These are phyloP conservation scores for Hyaloscypha variabilis DNA, from an alignment of 495 filamentous ascomycete genomes.

Conservation along the genomic window DNA sequence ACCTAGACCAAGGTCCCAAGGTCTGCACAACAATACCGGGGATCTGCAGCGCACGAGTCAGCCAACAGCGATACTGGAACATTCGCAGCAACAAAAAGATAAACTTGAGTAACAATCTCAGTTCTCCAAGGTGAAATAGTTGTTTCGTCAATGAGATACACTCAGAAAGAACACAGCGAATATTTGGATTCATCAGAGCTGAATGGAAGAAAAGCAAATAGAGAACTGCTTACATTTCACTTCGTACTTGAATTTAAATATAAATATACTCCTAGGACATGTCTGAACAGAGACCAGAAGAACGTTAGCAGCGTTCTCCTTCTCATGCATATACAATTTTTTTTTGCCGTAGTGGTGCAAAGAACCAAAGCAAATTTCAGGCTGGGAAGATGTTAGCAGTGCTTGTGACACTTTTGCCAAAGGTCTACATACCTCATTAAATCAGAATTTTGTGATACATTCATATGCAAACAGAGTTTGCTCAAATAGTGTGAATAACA, in stretches of 20 bases:
- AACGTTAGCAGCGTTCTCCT: slow-evolving; percentile 21
- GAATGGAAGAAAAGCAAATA: slow-evolving; percentile 7
- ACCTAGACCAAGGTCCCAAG: not conserved
- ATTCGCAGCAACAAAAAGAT: not conserved
- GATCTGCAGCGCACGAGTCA: not conserved
- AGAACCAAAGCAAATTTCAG: slow-evolving; percentile 33
- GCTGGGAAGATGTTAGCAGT: slow-evolving; percentile 23
- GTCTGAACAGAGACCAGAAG: slow-evolving; percentile 23
- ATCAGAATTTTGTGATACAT: slow-evolving; percentile 89
- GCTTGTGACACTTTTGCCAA: slow-evolving; percentile 16
- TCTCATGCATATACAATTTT: not conserved
- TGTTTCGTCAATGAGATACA: slow-evolving; percentile 70
- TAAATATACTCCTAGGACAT: slow-evolving; percentile 3
- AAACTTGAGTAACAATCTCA: slow-evolving; percentile 51
- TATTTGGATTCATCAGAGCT: slow-evolving; percentile 72
- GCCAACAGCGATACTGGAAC: not conserved
- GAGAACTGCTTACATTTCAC: slow-evolving; percentile 19
- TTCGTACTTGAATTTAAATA: not conserved
- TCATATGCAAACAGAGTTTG: slow-evolving; percentile 70
- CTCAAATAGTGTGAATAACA: slow-evolving; percentile 99
- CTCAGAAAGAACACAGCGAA: slow-evolving; percentile 83
- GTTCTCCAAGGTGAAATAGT: slow-evolving; percentile 93
- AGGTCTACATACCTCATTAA: slow-evolving; percentile 82
- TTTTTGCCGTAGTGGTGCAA: slow-evolving; percentile 5
- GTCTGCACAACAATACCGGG: not conserved